Conservation (phyloP, 176 grass and related monocot species). For the Typha latifolia region DNA sequence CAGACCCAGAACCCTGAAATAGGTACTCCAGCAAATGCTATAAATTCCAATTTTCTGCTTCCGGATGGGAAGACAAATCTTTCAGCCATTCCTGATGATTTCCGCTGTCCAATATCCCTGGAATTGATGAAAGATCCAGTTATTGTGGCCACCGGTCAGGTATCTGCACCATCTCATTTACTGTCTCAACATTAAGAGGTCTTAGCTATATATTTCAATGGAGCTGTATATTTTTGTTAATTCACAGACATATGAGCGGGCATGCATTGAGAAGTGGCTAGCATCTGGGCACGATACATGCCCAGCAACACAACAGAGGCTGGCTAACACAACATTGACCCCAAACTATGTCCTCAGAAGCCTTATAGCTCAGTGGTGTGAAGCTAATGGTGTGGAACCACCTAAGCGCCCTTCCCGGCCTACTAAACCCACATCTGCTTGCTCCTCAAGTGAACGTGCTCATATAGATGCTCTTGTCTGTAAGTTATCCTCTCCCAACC, state of each 20-base stretch:
- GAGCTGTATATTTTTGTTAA: constrained; percentile 9
- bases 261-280: constrained; percentile 72
- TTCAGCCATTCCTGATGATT: constrained; percentile 65
- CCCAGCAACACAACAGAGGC: constrained; percentile 78
- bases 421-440: constrained; percentile 19
- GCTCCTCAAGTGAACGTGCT: constrained; percentile 47
- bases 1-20: constrained; percentile 88
- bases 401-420: constrained; percentile 44
- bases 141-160: constrained; percentile 61
- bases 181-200: no score
- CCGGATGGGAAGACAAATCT: constrained; percentile 17
- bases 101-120: constrained; percentile 86
- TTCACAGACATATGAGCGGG: constrained; percentile 75
- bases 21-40: constrained; percentile 31
- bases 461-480: constrained; percentile 60
- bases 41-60: constrained; percentile 27
- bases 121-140: constrained; percentile 95
- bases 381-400: constrained; percentile 57
- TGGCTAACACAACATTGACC: constrained; percentile 51
- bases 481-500: constrained; percentile 49
- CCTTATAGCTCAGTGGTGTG: constrained; percentile 77
- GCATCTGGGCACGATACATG: constrained; percentile 60
- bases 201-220: constrained; percentile 4
- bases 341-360: constrained; percentile 82
- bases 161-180: not conserved